phyloP scores from a whole-genome alignment of 768 basidiomycete species.

The Russula sp. region DNA sequence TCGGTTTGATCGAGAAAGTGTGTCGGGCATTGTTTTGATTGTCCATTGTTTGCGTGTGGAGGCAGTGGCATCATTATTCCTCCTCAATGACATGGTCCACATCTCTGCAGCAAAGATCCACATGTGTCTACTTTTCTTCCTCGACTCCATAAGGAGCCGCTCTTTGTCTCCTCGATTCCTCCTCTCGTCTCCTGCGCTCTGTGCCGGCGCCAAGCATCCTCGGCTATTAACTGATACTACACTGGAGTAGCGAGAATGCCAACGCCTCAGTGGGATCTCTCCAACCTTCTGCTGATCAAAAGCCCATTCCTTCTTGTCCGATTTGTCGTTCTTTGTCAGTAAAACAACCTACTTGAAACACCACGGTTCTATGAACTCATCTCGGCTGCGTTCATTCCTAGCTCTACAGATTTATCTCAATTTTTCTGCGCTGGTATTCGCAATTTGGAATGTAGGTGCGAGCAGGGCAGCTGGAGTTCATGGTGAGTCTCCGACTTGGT shows the following conservation, averaged over 20 bases:
- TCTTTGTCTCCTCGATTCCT: background rate
- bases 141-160: slow-evolving; percentile 1
- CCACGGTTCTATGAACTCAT: background rate
- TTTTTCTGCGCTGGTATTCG: slow-evolving; percentile 15
- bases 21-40: background rate
- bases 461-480: slow-evolving; percentile 11
- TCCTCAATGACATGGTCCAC: background rate
- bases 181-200: background rate
- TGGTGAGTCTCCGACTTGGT: background rate
- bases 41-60: slow-evolving; percentile 3
- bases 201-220: background rate
- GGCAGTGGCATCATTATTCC: background rate
- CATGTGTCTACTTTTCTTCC: slow-evolving; percentile 1
- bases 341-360: slow-evolving; percentile 22
- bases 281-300: slow-evolving; percentile 28
- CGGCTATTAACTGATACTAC: background rate
- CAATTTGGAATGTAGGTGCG: slow-evolving; percentile 16
- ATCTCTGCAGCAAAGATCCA: background rate
- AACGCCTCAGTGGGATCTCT: background rate
- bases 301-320: slow-evolving; percentile 53
- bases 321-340: slow-evolving; percentile 47
- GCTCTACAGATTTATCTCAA: slow-evolving; percentile 38
- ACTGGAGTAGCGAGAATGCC: background rate
- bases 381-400: slow-evolving; percentile 29
- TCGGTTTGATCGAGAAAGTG: background rate